Evolutionary conservation across 495 filamentous ascomycete species (phyloP).

Genomic region (Choiromyces venosus): DNA sequence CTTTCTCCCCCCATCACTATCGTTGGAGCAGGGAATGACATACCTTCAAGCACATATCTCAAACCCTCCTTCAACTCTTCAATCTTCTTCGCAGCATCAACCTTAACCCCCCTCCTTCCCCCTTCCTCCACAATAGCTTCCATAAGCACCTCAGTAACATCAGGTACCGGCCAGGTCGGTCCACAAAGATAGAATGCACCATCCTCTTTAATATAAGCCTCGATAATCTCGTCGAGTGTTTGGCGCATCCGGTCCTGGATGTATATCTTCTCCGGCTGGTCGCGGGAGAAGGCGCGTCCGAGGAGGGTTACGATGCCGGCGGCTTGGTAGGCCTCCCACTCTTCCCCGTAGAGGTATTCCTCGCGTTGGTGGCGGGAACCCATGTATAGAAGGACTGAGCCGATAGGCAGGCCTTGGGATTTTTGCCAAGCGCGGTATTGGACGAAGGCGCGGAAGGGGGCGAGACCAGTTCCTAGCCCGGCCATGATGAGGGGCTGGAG

Average conservation of each 20-base stretch:
- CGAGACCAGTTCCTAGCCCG: slow-evolving; percentile 94
- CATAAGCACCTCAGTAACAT: slow-evolving; percentile 87
- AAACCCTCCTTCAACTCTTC: slow-evolving; percentile 90
- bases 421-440: slow-evolving; percentile 98
- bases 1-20: background rate
- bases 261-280: slow-evolving; percentile 97
- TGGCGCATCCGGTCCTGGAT: slow-evolving; percentile 98
- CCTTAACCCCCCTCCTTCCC: slow-evolving; percentile 64
- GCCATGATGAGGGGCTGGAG: slow-evolving; percentile 89
- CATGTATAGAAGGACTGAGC: slow-evolving; percentile 90
- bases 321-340: slow-evolving; percentile 97
- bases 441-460: slow-evolving; percentile 95
- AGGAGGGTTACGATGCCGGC: slow-evolving; percentile 92
- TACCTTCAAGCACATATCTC: slow-evolving; percentile 84
- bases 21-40: background rate
- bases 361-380: slow-evolving; percentile 94
- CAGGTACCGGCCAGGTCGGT: slow-evolving; percentile 98
- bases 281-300: slow-evolving; percentile 89
- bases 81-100: slow-evolving; percentile 87
- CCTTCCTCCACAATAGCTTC: slow-evolving; percentile 82
- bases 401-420: slow-evolving; percentile 88
- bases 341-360: slow-evolving; percentile 97
- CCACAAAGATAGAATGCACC: slow-evolving; percentile 96
- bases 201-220: slow-evolving; percentile 82
- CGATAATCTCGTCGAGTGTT: slow-evolving; percentile 73